Evolutionary conservation across 179 eudicot genomes (phyloP), one percentile per base, ranked within the genome.

Genomic region (Beta lomatogona): DNA sequence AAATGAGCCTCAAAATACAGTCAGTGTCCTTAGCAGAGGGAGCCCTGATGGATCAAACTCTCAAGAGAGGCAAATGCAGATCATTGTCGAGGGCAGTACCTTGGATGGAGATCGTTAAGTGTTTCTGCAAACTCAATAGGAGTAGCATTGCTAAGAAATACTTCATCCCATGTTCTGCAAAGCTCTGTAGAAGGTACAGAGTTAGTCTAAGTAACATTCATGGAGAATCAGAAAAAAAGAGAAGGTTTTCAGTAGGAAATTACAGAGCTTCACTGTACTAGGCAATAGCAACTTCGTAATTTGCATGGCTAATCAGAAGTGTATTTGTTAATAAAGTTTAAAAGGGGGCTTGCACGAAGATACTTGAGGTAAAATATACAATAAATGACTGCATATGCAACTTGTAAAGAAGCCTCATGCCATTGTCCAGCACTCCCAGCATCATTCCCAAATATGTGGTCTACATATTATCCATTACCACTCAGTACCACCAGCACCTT

Each of bases 151-250:
- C 89, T 76, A 64, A 89, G 90, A 83, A 96, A 92, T 71, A 88
- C 87, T 61, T 91, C 91, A 60, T 94, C 84, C 99, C 99, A 96
- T 75, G 86, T 83, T 87, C 78, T 89, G 79, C 50, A 70, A 74
- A 96, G 87, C 75, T 91, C 98, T 96, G 92, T 74, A 65, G 53
- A 58, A 71, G 31, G 63, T 41, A 67, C 54, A 57, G 59, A 31
- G 31, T 73, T 1, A 61, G 65, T 50, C 46, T 16, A 57, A 16
- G 41, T 58, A 19, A 48, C 53, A 48, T 3, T n/a, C 16, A 45
- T 76, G 8, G 28, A 21, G 31, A 72, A 50, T 19, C 6, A 19
- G 11, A 55, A 12, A 12, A 55, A 11, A 55, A 55, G 18, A 48
- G 9, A 14, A 55, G 16, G 14, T 55, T 55, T 10, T 55, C 41